phyloP scores from a whole-genome alignment of 768 basidiomycete species.

The Pholiota microspora region DNA sequence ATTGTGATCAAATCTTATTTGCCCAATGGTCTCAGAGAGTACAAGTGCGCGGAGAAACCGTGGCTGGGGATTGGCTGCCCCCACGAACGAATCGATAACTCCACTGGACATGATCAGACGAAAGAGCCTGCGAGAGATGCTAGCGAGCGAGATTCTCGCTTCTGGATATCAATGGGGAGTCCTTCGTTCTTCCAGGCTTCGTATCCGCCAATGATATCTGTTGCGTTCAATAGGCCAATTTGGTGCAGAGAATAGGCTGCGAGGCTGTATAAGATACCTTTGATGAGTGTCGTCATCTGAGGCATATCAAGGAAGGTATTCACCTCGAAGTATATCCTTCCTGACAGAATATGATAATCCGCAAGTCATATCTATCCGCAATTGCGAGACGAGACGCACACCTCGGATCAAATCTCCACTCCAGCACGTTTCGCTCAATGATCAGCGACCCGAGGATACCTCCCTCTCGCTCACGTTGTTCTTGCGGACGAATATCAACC shows the following conservation, averaged over 20 bases:
- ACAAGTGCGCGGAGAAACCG: constrained; percentile 2
- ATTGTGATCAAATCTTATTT: neutral
- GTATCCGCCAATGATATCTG: constrained; percentile 76
- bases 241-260: constrained; percentile 70
- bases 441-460: constrained; percentile 66
- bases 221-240: constrained; percentile 69
- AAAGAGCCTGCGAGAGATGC: constrained; percentile 26
- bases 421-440: constrained; percentile 74
- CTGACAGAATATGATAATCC: constrained; percentile 73
- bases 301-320: constrained; percentile 1
- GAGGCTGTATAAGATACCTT: constrained; percentile 36
- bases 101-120: constrained; percentile 16
- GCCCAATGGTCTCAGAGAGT: neutral
- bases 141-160: constrained; percentile 20
- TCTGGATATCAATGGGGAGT: constrained; percentile 45
- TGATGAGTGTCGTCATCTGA: neutral
- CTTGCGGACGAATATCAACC: constrained; percentile 73
- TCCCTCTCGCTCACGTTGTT: constrained; percentile 56
- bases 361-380: constrained; percentile 72
- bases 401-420: constrained; percentile 80
- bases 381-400: constrained; percentile 55
- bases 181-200: constrained; percentile 69
- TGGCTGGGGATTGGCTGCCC: constrained; percentile 6
- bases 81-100: neutral
- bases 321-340: constrained; percentile 65